Evolutionary conservation across 2,329 filamentous ascomycete genomes (phyloP).

Genomic region (Trichophyton verrucosum): DNA sequence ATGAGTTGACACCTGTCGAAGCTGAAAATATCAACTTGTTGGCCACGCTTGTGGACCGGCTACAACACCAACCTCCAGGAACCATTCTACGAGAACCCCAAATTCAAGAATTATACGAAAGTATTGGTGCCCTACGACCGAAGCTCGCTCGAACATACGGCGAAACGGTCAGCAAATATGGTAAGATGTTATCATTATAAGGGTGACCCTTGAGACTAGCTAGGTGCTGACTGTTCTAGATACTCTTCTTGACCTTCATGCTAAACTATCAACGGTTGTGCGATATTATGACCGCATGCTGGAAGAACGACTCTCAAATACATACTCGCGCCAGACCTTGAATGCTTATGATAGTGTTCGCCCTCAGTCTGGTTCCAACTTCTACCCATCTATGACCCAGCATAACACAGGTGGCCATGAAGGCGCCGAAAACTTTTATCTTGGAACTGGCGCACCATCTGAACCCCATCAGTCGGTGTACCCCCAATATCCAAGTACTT

Average conservation of each 20-base stretch:
- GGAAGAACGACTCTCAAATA: slow-evolving; percentile 84
- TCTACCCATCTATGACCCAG: slow-evolving; percentile 60
- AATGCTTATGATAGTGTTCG: slow-evolving; percentile 44
- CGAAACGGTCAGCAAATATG: slow-evolving; percentile 99
- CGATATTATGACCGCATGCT: slow-evolving; percentile 97
- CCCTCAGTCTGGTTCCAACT: slow-evolving; percentile 41
- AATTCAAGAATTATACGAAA: slow-evolving; percentile 95
- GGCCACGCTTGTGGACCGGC: slow-evolving; percentile 78
- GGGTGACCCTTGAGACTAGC: not conserved
- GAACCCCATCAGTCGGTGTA: not conserved
- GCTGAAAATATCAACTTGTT: slow-evolving; percentile 97
- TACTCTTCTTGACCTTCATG: slow-evolving; percentile 82
- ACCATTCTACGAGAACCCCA: slow-evolving; percentile 95
- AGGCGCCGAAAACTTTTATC: slow-evolving; percentile 24
- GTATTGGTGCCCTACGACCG: slow-evolving; percentile 81
- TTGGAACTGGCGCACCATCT: not conserved
- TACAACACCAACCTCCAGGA: slow-evolving; percentile 89
- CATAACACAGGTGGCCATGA: slow-evolving; percentile 38
- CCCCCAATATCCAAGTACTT: not conserved
- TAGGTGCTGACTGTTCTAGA: slow-evolving; percentile 40
- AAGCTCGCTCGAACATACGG: slow-evolving; percentile 93
- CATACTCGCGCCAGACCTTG: slow-evolving; percentile 70
- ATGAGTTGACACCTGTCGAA: slow-evolving; percentile 85
- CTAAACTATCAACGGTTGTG: slow-evolving; percentile 90
- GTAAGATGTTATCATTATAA: slow-evolving; percentile 38